Percentiles rank a stretch among this genome's conserved stretches.
Evolutionary conservation across 495 filamentous ascomycete species (phyloP).

Genomic region (Penicillium simplicissimum): DNA sequence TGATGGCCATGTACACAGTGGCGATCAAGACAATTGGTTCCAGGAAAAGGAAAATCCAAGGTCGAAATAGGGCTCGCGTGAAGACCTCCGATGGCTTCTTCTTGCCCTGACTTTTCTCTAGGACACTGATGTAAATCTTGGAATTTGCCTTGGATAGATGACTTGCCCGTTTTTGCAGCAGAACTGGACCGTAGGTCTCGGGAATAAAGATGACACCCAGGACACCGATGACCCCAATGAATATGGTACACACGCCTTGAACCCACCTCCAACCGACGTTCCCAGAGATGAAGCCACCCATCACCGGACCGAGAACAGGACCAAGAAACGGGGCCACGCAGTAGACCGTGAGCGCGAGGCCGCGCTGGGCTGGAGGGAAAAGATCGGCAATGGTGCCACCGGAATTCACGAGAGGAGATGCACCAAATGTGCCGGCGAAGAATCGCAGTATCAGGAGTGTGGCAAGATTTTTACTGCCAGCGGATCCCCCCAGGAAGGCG

Average conservation of each 20-base stretch:
- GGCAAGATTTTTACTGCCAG: neutral
- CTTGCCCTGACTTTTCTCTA: neutral
- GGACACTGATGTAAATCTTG: neutral
- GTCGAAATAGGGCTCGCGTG: slow-evolving; percentile 17
- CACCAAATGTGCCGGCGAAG: neutral
- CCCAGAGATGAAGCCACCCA: neutral
- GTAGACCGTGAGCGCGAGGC: neutral
- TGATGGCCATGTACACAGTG: slow-evolving; percentile 61
- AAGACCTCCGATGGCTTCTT: neutral
- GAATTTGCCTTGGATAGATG: neutral
- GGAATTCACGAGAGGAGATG: neutral
- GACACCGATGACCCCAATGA: neutral
- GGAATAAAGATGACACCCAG: neutral
- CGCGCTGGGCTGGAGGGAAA: neutral
- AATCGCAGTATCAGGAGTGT: neutral
- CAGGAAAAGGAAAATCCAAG: slow-evolving; percentile 54
- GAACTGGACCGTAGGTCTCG: neutral
- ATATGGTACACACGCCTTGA: neutral
- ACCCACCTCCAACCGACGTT: neutral
- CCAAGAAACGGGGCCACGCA: neutral
- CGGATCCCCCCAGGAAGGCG: neutral
- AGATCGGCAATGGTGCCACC: neutral
- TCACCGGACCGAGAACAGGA: neutral
- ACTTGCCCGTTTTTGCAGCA: neutral
- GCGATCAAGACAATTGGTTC: slow-evolving; percentile 59